phyloP scores from a whole-genome alignment of 2,329 filamentous ascomycete genomes.

The Colletotrichum godetiae region DNA sequence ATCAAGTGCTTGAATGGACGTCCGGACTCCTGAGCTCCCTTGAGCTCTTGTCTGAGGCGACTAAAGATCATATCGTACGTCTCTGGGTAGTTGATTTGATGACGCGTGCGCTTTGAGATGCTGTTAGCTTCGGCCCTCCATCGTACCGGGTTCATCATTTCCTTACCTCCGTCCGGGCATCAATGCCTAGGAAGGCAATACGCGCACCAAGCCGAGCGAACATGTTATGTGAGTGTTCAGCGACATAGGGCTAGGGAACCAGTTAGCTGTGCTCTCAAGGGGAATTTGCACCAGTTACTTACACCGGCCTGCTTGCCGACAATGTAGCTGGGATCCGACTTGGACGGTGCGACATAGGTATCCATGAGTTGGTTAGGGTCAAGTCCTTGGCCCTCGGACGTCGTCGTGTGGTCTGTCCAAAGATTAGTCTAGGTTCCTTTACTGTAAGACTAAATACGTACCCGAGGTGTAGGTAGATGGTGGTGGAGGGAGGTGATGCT shows the following conservation, averaged over 20 bases:
- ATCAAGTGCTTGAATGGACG: constrained; percentile 90
- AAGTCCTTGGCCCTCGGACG: constrained; percentile 54
- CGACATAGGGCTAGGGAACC: constrained; percentile 84
- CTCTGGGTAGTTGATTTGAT: constrained; percentile 94
- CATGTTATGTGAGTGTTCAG: constrained; percentile 86
- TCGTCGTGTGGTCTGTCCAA: constrained; percentile 36
- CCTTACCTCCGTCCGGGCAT: constrained; percentile 86
- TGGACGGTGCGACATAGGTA: constrained; percentile 73
- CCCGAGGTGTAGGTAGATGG: constrained; percentile 87
- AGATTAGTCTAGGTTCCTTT: constrained; percentile 36
- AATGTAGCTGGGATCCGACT: constrained; percentile 78
- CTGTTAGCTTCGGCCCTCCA: constrained; percentile 5
- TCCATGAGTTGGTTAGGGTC: constrained; percentile 80
- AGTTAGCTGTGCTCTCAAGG: constrained; percentile 56
- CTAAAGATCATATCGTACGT: constrained; percentile 89
- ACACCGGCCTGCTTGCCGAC: constrained; percentile 80
- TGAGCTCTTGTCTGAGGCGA: constrained; percentile 79
- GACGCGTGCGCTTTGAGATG: constrained; percentile 75
- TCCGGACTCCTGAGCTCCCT: constrained; percentile 71
- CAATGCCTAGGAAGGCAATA: constrained; percentile 87
- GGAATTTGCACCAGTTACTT: constrained; percentile 55
- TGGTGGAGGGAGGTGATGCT: constrained; percentile 91
- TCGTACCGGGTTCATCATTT: background rate
- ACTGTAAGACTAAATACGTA: constrained; percentile 39
- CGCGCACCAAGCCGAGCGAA: constrained; percentile 86